A percentile compares a stretch with the other conserved stretches of the same genome.
These are phyloP conservation scores for Trichosporon faecale DNA, from an alignment of 1,284 basidiomycete species.

Conservation along the genomic window DNA sequence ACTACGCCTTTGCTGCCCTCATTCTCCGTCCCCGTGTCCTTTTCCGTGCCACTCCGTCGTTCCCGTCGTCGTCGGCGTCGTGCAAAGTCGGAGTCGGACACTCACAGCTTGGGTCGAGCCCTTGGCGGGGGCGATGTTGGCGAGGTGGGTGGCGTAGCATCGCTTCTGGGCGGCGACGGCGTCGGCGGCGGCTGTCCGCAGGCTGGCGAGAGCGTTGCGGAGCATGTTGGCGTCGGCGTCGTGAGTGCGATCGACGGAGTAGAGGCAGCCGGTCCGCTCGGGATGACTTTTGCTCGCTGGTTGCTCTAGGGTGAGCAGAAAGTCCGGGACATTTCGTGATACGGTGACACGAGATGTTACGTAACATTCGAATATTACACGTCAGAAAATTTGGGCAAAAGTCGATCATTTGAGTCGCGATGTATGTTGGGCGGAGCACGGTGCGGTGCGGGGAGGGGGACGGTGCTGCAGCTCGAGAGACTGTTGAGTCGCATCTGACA, in stretches of 20 bases:
- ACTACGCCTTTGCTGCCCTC: no score
- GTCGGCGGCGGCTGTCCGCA: conserved; percentile 5
- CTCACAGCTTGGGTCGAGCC: conserved; percentile 43
- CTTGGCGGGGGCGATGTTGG: conserved; percentile 39
- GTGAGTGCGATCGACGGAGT: background rate
- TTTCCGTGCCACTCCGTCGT: background rate
- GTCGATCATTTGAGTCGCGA: background rate
- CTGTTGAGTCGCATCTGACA: conserved; percentile 1
- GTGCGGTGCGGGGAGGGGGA: background rate
- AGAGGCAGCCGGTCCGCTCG: background rate
- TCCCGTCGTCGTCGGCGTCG: no score
- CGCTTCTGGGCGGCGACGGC: background rate
- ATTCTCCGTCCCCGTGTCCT: background rate
- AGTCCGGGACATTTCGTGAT: conserved; percentile 3
- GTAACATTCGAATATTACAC: background rate
- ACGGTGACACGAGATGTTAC: background rate
- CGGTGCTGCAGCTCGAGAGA: background rate
- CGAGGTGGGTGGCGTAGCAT: conserved; percentile 26
- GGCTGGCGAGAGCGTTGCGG: background rate
- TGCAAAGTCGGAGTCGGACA: background rate
- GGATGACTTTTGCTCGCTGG: background rate
- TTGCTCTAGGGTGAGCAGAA: background rate
- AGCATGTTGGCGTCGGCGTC: background rate
- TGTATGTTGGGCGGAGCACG: background rate
- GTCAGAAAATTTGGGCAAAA: background rate